Evolutionary conservation across 2,329 filamentous ascomycete species (phyloP).

Genomic region (Paracorniculantispora psalliotae): DNA sequence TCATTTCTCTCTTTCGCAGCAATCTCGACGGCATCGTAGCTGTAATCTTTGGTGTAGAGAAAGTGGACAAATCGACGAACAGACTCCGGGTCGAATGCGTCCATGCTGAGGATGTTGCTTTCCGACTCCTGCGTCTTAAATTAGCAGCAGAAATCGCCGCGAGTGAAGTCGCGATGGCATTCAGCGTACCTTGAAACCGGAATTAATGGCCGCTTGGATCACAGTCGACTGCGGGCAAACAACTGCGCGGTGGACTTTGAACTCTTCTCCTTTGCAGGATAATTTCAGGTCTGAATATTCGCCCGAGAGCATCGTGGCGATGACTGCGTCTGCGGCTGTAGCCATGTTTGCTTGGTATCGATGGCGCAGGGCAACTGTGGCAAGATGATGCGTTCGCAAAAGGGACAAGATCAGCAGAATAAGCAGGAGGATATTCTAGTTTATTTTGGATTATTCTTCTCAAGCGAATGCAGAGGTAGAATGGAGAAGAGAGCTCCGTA

Average conservation of each 20-base stretch:
- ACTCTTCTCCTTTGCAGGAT: not conserved
- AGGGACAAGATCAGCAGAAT: no score
- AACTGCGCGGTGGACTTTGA: constrained; percentile 13
- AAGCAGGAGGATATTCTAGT: no score
- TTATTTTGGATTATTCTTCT: no score
- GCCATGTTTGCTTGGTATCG: no score
- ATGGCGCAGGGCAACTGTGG: no score
- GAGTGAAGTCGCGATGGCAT: no score
- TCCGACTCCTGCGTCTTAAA: not conserved
- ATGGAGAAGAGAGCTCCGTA: no score
- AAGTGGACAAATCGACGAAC: not conserved
- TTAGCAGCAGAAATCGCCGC: not conserved
- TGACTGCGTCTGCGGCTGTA: not conserved
- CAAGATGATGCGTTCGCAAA: no score
- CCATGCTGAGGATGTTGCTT: not conserved
- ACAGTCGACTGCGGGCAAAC: not conserved
- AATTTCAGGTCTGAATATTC: not conserved
- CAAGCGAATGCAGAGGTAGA: no score
- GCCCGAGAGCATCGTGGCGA: not conserved
- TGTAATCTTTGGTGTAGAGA: not conserved
- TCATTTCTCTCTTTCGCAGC: not conserved
- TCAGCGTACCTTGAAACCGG: not conserved
- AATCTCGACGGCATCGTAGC: not conserved
- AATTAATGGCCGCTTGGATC: not conserved
- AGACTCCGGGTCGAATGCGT: not conserved